Percentiles rank a stretch among this genome's conserved stretches.
phyloP scores from a whole-genome alignment of 2,329 filamentous ascomycete genomes.

The Diaporthe sp. region DNA sequence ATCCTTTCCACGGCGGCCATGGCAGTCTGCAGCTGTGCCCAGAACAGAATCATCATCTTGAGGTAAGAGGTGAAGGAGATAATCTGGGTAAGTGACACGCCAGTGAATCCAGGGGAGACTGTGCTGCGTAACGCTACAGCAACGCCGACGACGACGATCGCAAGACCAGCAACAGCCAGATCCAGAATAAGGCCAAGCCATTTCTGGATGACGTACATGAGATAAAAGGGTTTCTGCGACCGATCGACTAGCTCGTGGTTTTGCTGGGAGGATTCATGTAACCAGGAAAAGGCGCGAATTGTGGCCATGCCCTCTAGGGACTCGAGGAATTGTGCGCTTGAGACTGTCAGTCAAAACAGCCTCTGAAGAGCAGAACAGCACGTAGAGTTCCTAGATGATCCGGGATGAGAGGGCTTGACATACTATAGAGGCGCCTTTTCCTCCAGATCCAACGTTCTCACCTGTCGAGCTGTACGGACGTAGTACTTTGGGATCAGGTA shows the following conservation, averaged over 20 bases:
- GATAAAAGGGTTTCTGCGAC: constrained; percentile 65
- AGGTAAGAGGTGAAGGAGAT: constrained; percentile 45
- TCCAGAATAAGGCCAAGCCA: constrained; percentile 66
- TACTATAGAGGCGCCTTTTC: too few species aligned
- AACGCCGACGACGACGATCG: constrained; percentile 57
- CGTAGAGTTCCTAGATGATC: too few species aligned
- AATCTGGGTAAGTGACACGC: constrained; percentile 53
- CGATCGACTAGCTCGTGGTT: constrained; percentile 55
- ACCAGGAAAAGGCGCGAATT: constrained; percentile 60
- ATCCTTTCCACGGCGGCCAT: constrained; percentile 45
- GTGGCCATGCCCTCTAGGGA: constrained; percentile 53
- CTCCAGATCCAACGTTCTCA: too few species aligned
- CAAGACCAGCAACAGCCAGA: constrained; percentile 62
- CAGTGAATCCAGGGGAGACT: constrained; percentile 49
- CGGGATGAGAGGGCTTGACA: too few species aligned
- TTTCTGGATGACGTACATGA: constrained; percentile 63
- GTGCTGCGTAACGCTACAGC: constrained; percentile 52
- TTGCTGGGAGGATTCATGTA: constrained; percentile 46
- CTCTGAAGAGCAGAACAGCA: too few species aligned
- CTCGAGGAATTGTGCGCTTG: not conserved
- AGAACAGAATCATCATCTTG: constrained; percentile 42
- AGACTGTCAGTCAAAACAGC: too few species aligned
- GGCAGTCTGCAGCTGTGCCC: constrained; percentile 45
- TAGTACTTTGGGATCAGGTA: too few species aligned
- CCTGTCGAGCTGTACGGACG: too few species aligned